phyloP scores from a whole-genome alignment of 345 rosid species.

The Carallia brachiata region DNA sequence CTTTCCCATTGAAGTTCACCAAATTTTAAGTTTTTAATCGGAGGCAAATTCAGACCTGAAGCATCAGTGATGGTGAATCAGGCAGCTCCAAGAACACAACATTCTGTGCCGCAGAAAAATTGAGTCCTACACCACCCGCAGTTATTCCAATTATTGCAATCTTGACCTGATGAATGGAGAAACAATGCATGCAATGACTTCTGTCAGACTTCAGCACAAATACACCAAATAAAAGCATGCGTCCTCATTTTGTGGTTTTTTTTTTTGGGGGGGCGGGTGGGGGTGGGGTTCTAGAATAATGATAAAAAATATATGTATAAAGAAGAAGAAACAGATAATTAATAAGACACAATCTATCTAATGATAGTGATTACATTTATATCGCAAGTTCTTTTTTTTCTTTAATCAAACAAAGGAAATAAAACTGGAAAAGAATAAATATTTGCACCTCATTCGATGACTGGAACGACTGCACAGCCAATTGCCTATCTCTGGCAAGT shows the following conservation, averaged over 20 bases:
- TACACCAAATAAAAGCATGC: too few relatives aligned
- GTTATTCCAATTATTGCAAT: conserved; percentile 85
- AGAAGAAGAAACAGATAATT: too few relatives aligned
- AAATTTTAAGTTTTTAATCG: neutral
- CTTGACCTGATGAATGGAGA: conserved; percentile 49
- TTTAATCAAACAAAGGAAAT: conserved; percentile 6
- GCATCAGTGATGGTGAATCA: conserved; percentile 80
- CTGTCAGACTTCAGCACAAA: too few relatives aligned
- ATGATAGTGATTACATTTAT: too few relatives aligned
- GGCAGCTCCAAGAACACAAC: conserved; percentile 95
- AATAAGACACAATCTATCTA: too few relatives aligned
- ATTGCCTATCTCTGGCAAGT: conserved; percentile 79
- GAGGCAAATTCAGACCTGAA: conserved; percentile 54
- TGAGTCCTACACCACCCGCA: conserved; percentile 96
- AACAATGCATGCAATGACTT: neutral
- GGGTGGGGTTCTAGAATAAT: too few relatives aligned
- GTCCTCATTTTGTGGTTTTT: too few relatives aligned
- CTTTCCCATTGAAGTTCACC: neutral
- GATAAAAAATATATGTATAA: too few relatives aligned
- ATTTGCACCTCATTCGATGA: conserved; percentile 58
- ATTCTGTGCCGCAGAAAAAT: conserved; percentile 83
- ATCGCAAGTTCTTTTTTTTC: too few relatives aligned
- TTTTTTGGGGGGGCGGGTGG: too few relatives aligned
- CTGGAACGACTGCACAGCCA: conserved; percentile 72
- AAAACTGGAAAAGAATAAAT: neutral